phyloP scores from a whole-genome alignment of 2,329 filamentous ascomycete genomes.

The Colletotrichum camelliae region DNA sequence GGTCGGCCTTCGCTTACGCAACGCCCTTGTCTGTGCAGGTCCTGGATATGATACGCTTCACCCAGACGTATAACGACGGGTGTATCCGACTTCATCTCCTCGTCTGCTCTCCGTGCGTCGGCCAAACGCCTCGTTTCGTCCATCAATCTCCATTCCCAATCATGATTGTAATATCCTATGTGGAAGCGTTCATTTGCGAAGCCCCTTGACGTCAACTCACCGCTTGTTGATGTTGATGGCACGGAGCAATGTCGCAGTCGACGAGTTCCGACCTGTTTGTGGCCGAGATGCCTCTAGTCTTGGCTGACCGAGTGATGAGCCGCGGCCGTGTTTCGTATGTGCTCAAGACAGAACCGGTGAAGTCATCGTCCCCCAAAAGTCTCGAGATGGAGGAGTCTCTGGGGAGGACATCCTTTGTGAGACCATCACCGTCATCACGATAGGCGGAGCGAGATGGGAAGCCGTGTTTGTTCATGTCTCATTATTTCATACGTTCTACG shows the following conservation, averaged over 20 bases:
- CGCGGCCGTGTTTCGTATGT: background rate
- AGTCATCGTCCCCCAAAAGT: background rate
- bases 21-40: background rate
- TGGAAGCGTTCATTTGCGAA: background rate
- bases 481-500: constrained; percentile 19
- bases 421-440: background rate
- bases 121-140: background rate
- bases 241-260: background rate
- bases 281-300: background rate
- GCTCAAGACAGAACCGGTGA: background rate
- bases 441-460: background rate
- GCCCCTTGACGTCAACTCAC: background rate
- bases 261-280: background rate
- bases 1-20: background rate
- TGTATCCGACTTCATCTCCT: background rate
- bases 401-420: background rate
- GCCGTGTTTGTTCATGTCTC: constrained; percentile 8
- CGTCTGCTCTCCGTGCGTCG: background rate
- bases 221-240: background rate
- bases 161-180: background rate
- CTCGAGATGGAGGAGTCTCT: background rate
- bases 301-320: background rate
- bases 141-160: background rate
- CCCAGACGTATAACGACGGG: background rate
- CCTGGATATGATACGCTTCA: background rate